These are phyloP conservation scores for Cryptococcus sp. DNA, from an alignment of 1,284 basidiomycete species.

Conservation along the genomic window DNA sequence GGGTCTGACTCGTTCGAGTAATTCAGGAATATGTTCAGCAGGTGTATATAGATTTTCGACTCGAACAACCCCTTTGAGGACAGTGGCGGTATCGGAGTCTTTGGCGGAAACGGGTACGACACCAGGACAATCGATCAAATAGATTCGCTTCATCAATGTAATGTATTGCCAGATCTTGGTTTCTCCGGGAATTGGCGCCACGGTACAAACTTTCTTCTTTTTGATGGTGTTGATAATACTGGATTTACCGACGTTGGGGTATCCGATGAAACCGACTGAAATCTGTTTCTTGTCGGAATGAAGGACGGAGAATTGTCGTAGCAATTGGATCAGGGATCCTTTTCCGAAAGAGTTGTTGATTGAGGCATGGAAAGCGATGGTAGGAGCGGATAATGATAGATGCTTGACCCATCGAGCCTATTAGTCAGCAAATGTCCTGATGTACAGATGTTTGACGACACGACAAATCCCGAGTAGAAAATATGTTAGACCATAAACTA, in stretches of 20 bases:
- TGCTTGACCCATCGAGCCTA: constrained; percentile 97
- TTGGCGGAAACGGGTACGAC: constrained; percentile 90
- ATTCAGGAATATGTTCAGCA: constrained; percentile 83
- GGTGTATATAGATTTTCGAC: constrained; percentile 93
- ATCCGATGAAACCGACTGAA: constrained; percentile 95
- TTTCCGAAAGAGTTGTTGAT: constrained; percentile 99
- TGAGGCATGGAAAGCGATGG: constrained; percentile 96
- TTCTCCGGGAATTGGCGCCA: constrained; percentile 96
- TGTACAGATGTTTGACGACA: constrained; percentile 6
- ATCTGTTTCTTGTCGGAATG: constrained; percentile 99
- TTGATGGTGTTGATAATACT: constrained; percentile 98
- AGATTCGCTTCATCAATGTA: constrained; percentile 90
- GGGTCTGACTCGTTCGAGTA: constrained; percentile 86
- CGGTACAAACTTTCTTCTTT: constrained; percentile 95
- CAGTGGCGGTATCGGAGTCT: constrained; percentile 87
- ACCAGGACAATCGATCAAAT: constrained; percentile 98
- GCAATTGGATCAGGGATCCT: constrained; percentile 92
- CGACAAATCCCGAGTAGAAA: constrained; percentile 11
- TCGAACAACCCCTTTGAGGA: constrained; percentile 94
- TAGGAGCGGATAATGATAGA: constrained; percentile 88
- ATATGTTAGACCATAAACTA: constrained; percentile 52
- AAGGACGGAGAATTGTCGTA: constrained; percentile 93
- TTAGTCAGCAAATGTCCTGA: constrained; percentile 11
- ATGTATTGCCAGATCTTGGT: constrained; percentile 99
- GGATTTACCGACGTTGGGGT: constrained; percentile 97